Evolutionary conservation across 768 basidiomycete genomes (phyloP).

Genomic region (Thelephora aurantiotincta): DNA sequence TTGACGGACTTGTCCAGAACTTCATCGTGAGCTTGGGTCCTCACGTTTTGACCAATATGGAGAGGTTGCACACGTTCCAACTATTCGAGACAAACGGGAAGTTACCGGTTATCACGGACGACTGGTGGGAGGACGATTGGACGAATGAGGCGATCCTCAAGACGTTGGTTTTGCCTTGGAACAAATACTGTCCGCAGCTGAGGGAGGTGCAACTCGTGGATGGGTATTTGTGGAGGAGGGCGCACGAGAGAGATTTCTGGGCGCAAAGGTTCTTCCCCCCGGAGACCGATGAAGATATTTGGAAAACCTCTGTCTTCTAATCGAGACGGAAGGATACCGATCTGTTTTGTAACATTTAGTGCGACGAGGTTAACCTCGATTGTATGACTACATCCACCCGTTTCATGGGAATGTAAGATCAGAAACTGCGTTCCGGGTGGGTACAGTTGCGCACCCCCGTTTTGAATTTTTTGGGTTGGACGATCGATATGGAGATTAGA

Average conservation of each 20-base stretch:
- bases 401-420: too few relatives aligned
- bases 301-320: neutral
- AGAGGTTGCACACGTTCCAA: conserved; percentile 23
- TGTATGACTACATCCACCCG: too few relatives aligned
- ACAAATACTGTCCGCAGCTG: conserved; percentile 23
- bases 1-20: conserved; percentile 13
- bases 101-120: neutral
- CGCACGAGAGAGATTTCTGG: conserved; percentile 23
- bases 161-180: conserved; percentile 29
- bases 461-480: too few relatives aligned
- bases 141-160: conserved; percentile 17
- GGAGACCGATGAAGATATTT: conserved; percentile 1
- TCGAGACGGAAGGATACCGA: neutral
- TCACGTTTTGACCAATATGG: conserved; percentile 24
- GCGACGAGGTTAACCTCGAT: too few relatives aligned
- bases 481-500: too few relatives aligned
- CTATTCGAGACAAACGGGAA: conserved; percentile 17
- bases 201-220: conserved; percentile 27
- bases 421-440: too few relatives aligned
- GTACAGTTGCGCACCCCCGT: too few relatives aligned
- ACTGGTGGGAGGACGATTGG: conserved; percentile 4
- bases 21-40: conserved; percentile 28
- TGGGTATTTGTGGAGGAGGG: conserved; percentile 25
- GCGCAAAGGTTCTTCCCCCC: conserved; percentile 8
- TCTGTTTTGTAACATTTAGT: too few relatives aligned